phyloP scores from a whole-genome alignment of 2,329 filamentous ascomycete species.

The Cryphonectria parasitica region DNA sequence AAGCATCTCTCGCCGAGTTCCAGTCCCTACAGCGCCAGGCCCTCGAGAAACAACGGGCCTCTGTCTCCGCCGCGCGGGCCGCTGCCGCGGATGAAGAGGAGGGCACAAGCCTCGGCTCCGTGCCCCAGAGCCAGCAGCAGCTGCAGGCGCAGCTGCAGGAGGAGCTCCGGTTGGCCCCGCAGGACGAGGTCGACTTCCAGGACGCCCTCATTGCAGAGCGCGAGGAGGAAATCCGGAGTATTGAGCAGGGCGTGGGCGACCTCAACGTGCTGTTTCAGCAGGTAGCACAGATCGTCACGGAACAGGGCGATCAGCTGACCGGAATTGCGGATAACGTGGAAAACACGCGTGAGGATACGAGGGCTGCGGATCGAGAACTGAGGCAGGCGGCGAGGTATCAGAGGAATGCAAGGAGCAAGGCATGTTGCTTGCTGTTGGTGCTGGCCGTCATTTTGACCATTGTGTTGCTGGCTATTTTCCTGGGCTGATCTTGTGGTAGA shows the following conservation, averaged over 20 bases:
- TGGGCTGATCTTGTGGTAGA: slow-evolving; percentile 58
- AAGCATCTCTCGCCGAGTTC: slow-evolving; percentile 85
- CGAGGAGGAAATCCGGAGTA: slow-evolving; percentile 95
- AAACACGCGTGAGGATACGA: slow-evolving; percentile 77
- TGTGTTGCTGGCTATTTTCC: slow-evolving; percentile 81
- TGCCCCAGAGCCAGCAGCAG: slow-evolving; percentile 51
- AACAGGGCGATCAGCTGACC: slow-evolving; percentile 88
- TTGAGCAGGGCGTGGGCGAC: slow-evolving; percentile 94
- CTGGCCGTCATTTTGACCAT: slow-evolving; percentile 87
- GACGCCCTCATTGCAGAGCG: slow-evolving; percentile 94
- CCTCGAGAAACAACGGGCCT: slow-evolving; percentile 89
- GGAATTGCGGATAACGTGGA: slow-evolving; percentile 89
- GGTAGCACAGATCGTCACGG: slow-evolving; percentile 94
- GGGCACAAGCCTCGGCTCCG: slow-evolving; percentile 35
- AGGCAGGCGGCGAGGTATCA: slow-evolving; percentile 88
- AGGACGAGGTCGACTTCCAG: slow-evolving; percentile 97
- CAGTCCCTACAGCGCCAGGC: slow-evolving; percentile 88
- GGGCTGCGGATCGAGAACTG: slow-evolving; percentile 84
- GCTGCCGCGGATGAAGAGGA: slow-evolving; percentile 68
- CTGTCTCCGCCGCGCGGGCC: slow-evolving; percentile 78
- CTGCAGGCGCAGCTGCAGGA: slow-evolving; percentile 72
- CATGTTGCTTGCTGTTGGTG: slow-evolving; percentile 88
- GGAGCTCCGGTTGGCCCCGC: slow-evolving; percentile 79
- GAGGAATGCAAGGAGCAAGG: slow-evolving; percentile 92
- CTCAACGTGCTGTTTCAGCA: slow-evolving; percentile 96